Evolutionary conservation across 2,329 filamentous ascomycete species (phyloP).

Genomic region (Chaetomium strumarium): DNA sequence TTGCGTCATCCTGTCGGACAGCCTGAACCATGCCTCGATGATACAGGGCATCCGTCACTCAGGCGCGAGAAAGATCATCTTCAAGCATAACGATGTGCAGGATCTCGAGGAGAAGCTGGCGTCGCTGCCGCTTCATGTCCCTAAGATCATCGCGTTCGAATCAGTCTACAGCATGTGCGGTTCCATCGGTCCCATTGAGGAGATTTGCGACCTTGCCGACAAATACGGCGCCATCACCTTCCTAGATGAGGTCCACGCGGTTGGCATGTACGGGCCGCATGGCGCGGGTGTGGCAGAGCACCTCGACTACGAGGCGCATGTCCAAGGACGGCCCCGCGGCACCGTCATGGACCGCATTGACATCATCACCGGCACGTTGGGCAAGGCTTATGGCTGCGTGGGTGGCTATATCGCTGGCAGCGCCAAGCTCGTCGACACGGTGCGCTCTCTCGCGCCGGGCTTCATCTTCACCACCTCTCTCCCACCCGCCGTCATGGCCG

Average conservation of each 20-base stretch:
- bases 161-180: constrained; percentile 99
- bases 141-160: constrained; percentile 98
- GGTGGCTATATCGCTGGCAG: constrained; percentile 96
- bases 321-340: constrained; percentile 65
- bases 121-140: constrained; percentile 73
- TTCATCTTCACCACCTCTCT: constrained; percentile 99
- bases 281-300: constrained; percentile 97
- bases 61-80: constrained; percentile 93
- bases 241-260: constrained; percentile 95
- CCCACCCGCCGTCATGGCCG: constrained; percentile 94
- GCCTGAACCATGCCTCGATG: constrained; percentile 97
- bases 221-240: constrained; percentile 98
- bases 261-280: constrained; percentile 97
- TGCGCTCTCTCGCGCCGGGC: constrained; percentile 89
- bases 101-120: constrained; percentile 92
- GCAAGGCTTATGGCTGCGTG: constrained; percentile 96
- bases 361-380: constrained; percentile 94
- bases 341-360: constrained; percentile 94
- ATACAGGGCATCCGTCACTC: constrained; percentile 98
- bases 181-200: constrained; percentile 90
- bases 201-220: constrained; percentile 91
- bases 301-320: constrained; percentile 85
- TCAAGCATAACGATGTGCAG: constrained; percentile 95
- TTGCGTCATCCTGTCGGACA: constrained; percentile 97
- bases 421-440: constrained; percentile 77